Base-by-base conservation (phyloP, 2,329 filamentous ascomycete genomes). In the Laburnicola sp. region DNA sequence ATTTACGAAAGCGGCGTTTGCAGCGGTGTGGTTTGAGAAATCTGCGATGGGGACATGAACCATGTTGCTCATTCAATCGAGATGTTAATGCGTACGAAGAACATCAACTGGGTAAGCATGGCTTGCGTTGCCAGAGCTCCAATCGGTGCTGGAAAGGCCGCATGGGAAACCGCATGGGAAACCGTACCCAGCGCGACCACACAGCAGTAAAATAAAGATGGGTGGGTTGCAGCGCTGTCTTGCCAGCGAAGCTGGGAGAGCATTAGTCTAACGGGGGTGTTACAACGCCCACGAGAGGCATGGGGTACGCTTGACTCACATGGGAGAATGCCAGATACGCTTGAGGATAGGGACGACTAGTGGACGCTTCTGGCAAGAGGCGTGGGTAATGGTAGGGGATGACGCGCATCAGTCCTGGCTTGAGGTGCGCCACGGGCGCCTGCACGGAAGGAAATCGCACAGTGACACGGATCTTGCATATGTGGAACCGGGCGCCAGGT, bases 381-480 rank as follows among this genome's bases (percentile, higher is more conserved):
- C 39, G 53, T 50, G 42, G 50, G 45, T 50, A 41, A 56, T 55
- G 53, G 50, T 58, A 60, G 60, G 57, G 52, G 37, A 64, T 66
- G 64, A 69, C 63, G 67, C 67, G 60, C 68, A 68, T 60, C 48
- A 44, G 52, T 62, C 63, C 61, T 50, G 53, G 56, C 57, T 59
- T 54, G 58, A 57, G 57, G 54, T 53, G 58, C 66, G 69, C 69
- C 68, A 67, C 61, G 43, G 51, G 54, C 65, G 63, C 66, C 65
- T 46, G 56, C 61, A 62, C 62, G 66, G 54, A 42, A 50, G 57
- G 53, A 50, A 57, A 48, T 61, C 60, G 16, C 56, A 63, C 50
- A 50, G 70, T 70, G 47, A 59, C 56, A 70, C 64, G 50, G 60
- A 71, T 72, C 69, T 71, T 62, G 68, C 68, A 72, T 69, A 56